Evolutionary conservation across 129 eudicot genomes (phyloP).

Genomic region (Arctium lappa): DNA sequence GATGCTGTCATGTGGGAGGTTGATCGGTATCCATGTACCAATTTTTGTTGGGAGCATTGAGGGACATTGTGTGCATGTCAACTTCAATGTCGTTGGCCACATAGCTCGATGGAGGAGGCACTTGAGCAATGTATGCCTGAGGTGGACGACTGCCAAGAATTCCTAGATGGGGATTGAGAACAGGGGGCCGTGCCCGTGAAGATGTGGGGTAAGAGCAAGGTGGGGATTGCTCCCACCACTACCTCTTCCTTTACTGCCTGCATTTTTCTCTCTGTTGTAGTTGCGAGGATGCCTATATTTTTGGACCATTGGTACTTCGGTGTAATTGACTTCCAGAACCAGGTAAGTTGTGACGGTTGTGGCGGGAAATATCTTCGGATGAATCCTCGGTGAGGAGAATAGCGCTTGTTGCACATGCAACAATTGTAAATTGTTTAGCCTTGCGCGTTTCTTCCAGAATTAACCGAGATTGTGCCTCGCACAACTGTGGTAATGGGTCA

Average conservation of each 20-base stretch:
- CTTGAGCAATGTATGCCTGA: background rate
- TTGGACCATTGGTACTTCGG: no score
- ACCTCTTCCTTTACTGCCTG: no score
- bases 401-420: background rate
- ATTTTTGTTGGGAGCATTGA: background rate
- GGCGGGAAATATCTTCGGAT: background rate
- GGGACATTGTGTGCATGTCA: background rate
- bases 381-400: no score
- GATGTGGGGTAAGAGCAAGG: no score
- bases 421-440: background rate
- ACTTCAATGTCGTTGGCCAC: background rate
- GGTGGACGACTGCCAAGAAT: background rate
- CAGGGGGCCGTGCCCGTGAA: no score
- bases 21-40: slow-evolving; percentile 9
- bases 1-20: slow-evolving; percentile 6
- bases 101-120: background rate
- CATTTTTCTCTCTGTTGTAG: no score
- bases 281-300: no score
- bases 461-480: background rate
- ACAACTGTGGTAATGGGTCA: background rate
- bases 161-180: background rate
- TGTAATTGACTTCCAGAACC: background rate
- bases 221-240: no score
- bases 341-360: background rate
- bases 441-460: background rate